Evolutionary conservation across 1,139 yeast species (phyloP), one percentile per base, ranked within the genome.

Genomic region (Lizanozyma gosingica): DNA sequence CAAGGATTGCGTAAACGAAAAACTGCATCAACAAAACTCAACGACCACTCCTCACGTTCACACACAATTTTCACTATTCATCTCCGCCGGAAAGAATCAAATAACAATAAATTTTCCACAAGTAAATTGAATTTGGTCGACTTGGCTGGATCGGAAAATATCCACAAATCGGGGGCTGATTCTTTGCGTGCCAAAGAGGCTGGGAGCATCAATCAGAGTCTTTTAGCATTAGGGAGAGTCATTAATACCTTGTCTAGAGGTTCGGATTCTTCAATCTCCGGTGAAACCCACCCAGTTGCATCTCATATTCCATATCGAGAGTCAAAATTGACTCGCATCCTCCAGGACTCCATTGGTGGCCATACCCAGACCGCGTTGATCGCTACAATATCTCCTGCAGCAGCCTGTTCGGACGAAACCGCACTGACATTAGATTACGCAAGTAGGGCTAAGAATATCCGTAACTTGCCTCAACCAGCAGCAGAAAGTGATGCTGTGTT

Each of bases 121-220:
- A 79, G 88, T 2, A 83, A 81, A 48, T 71, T 88, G 55, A 85
- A 86, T 53, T 64, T 88, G 35, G 94, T 87, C 2, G 96, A 88
- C 62, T 67, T 88, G 46, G 97, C 97, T 0, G 96, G 97, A 0
- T 83, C 94, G 14, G 92, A 83, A 56, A 85, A 86, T 52, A 80
- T 87, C 39, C 76, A 70, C 45, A 66, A 86, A 43, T 83, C 94
- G 0, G 95, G 95, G 1, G 92, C 94, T 0, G 76, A 69, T 40
- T 78, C 81, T 53, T 80, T 76, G 52, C 68, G 94, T 27, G 94
- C 95, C 0, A 77, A 85, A 48, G 95, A 86, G 57, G 95, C 95
- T 2, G 95, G 95, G 1, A 76, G 82, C 51, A 88, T 88, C 40
- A 88, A 88, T 57, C 94, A 86, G 57, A 81, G 92, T 45, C 67